Conservation (phyloP, 345 rosid species). For the Cochlearia excelsa region DNA sequence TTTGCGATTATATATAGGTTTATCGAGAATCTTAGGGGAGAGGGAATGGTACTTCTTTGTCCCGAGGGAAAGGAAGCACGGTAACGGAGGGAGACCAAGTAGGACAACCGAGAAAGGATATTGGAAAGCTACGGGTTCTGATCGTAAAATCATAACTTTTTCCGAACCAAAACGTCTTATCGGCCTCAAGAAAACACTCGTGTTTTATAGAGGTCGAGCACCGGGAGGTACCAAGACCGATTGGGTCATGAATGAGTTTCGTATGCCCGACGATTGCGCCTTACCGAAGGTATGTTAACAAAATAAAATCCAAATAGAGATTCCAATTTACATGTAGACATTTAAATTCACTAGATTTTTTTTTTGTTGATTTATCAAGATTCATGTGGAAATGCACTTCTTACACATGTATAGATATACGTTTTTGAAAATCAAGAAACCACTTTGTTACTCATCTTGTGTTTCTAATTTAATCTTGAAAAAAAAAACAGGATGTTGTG, state of each 20-base stretch:
- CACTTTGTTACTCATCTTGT: constrained; percentile 7
- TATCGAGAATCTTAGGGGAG: constrained; percentile 67
- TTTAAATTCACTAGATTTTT: not conserved
- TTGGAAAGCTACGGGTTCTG: constrained; percentile 98
- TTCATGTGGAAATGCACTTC: too few relatives aligned
- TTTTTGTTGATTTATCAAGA: too few relatives aligned
- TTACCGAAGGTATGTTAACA: constrained; percentile 57
- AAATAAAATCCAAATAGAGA: not conserved
- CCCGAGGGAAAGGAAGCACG: constrained; percentile 86
- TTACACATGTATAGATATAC: too few relatives aligned
- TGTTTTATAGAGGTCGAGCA: constrained; percentile 85
- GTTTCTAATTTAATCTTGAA: constrained; percentile 17
- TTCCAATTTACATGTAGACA: too few relatives aligned
- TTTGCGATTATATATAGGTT: constrained; percentile 41
- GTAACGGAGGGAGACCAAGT: constrained; percentile 81
- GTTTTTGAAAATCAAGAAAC: not conserved
- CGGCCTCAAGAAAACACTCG: constrained; percentile 89
- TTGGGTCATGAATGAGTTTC: constrained; percentile 96
- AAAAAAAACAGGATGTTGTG: constrained; percentile 59
- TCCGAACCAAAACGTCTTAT: constrained; percentile 65
- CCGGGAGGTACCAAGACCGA: constrained; percentile 86
- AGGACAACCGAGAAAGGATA: constrained; percentile 80
- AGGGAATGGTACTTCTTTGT: constrained; percentile 96
- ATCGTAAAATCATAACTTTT: constrained; percentile 64
- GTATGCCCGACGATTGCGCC: constrained; percentile 73